Conservation (phyloP, 2,329 filamentous ascomycete species). For the Botrytis deweyae region DNA sequence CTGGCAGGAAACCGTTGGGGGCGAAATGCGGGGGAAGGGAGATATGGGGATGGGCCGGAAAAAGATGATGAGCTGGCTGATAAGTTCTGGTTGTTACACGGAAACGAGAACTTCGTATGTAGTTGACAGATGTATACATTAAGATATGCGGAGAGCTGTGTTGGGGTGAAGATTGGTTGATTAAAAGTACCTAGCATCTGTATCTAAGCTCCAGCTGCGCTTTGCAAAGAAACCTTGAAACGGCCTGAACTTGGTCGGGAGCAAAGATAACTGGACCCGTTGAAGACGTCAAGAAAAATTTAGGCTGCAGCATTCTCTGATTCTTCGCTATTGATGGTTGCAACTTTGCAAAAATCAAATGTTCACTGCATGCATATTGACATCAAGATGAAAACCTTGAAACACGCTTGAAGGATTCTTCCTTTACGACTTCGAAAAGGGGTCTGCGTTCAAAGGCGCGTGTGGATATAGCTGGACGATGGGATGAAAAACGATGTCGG, state of each 20-base stretch:
- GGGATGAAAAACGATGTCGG: not conserved
- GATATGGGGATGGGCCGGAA: conserved; percentile 10
- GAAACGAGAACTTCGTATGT: conserved; percentile 1
- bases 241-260: conserved; percentile 5
- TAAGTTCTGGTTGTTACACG: conserved; percentile 1
- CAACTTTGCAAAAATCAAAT: conserved; percentile 20
- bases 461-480: not conserved
- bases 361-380: not conserved
- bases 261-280: conserved; percentile 1
- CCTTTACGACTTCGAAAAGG: conserved; percentile 21
- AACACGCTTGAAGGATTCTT: conserved; percentile 9
- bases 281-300: not conserved
- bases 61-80: conserved; percentile 16
- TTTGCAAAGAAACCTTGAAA: conserved; percentile 3
- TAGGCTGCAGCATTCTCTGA: conserved; percentile 16
- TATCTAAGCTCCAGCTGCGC: conserved; percentile 13
- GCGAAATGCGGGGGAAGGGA: conserved; percentile 20
- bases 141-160: conserved; percentile 18
- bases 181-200: conserved; percentile 3
- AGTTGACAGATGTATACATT: not conserved
- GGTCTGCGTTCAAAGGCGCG: conserved; percentile 3
- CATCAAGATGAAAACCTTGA: not conserved
- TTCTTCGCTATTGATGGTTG: conserved; percentile 8
- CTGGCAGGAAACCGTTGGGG: conserved; percentile 8
- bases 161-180: conserved; percentile 16